Evolutionary conservation across 768 basidiomycete genomes (phyloP), one percentile per base, ranked within the genome.

Genomic region (Kondoa malvinella): DNA sequence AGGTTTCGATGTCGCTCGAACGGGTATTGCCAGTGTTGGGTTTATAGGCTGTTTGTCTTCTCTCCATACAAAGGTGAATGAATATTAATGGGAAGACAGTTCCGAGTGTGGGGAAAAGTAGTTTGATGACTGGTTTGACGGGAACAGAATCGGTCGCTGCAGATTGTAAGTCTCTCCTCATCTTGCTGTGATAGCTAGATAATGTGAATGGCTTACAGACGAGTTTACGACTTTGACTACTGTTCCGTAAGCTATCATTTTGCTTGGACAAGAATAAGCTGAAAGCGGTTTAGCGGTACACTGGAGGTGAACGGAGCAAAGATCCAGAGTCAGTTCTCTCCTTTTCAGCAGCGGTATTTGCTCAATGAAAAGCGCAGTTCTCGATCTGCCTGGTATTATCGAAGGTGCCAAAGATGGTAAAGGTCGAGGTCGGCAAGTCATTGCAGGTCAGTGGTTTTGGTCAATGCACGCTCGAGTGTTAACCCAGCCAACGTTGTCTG

Each of bases 1-100:
- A 14, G 95, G 95, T 57, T 99, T 99, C 80, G 95, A 99, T 82
- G 95, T 99, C 40, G 94, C 94, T 56, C 83, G 91, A 77, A 99
- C 95, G 21, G 95, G 95, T 77, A 87, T 99, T 73, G 80, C 80
- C 3, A 77, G 76, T 72, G 80, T 82, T 1, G 95, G 94, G 25
- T 91, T 92, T 31, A 92, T 96, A 32, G 92, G 92, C 32, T 95
- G 94, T 74, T 85, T 87, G 57, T 86, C n/a, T 4, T 4, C 56
- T 15, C 16, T 67, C 56, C 29, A 57, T 50, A 58, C 30, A 30
- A 57, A 71, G 66, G n/a, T n/a, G n/a, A n/a, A n/a, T 27, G 72
- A 67, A 12, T n/a, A 65, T 57, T 25, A 25, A 65, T 29, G 15
- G 25, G 26, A 56, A 12, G 21, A 57, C n/a, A 70, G 69, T 92